A percentile compares a stretch with the other conserved stretches of the same genome.
Conservation (phyloP, 768 basidiomycete genomes). For the Botryobasidium botryosum region DNA sequence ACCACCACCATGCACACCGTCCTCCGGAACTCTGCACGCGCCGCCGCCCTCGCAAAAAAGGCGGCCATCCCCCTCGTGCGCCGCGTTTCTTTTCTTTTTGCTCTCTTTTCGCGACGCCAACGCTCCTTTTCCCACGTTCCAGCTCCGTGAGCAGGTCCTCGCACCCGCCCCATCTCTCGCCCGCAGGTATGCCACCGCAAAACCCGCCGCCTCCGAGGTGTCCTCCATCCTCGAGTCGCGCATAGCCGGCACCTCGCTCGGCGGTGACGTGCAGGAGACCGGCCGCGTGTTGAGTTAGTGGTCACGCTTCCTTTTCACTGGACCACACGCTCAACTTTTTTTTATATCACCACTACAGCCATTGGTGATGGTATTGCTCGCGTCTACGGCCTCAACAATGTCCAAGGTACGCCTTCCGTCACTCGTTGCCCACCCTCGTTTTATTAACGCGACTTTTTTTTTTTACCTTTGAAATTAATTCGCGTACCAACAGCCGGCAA, state of each 20-base stretch:
- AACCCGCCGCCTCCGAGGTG: slow-evolving; percentile 98
- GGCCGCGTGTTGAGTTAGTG: slow-evolving; percentile 92
- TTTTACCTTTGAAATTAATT: background rate
- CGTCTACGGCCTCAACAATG: slow-evolving; percentile 96
- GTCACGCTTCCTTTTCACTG: slow-evolving; percentile 11
- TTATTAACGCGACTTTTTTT: slow-evolving; percentile 9
- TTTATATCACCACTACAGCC: slow-evolving; percentile 30
- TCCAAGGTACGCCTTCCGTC: slow-evolving; percentile 52
- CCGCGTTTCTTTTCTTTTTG: background rate
- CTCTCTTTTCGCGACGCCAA: background rate
- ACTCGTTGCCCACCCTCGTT: slow-evolving; percentile 1
- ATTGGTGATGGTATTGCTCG: slow-evolving; percentile 99
- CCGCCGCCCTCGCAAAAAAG: slow-evolving; percentile 40
- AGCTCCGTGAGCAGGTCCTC: slow-evolving; percentile 8
- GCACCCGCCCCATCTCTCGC: slow-evolving; percentile 15
- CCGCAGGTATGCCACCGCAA: slow-evolving; percentile 94
- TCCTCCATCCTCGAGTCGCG: slow-evolving; percentile 98
- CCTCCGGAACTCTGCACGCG: slow-evolving; percentile 72
- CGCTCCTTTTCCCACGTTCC: slow-evolving; percentile 1
- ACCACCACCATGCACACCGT: slow-evolving; percentile 56
- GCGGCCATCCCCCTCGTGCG: slow-evolving; percentile 18
- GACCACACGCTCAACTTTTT: slow-evolving; percentile 9
- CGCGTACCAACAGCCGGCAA: slow-evolving; percentile 12
- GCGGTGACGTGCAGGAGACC: slow-evolving; percentile 96
- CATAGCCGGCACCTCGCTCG: slow-evolving; percentile 80